Conservation (phyloP, 208 protist genomes). For the Leishmania arabica region DNA sequence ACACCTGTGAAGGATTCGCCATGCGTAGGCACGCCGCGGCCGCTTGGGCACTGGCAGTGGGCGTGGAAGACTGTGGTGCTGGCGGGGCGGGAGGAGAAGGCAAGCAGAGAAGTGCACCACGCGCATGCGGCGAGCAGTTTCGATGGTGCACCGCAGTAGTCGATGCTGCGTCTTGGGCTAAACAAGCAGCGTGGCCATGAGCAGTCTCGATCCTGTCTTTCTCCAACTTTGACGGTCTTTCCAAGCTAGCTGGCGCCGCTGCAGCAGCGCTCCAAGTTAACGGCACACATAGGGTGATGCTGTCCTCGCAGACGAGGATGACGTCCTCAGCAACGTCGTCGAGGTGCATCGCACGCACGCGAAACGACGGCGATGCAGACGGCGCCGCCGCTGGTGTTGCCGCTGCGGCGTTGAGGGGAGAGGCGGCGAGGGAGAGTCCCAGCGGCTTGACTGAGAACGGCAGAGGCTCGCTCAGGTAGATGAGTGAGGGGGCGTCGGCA, state of each 20-base stretch:
- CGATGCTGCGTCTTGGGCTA: not conserved
- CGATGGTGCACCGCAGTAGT: not conserved
- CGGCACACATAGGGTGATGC: slow-evolving; percentile 31
- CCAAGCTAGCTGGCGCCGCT: not conserved
- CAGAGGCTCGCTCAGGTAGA: slow-evolving; percentile 4
- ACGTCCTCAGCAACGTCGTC: slow-evolving; percentile 63
- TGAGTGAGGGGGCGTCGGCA: not conserved
- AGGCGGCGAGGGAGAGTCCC: not conserved
- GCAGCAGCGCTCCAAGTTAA: slow-evolving; percentile 1
- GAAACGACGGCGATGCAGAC: slow-evolving; percentile 16
- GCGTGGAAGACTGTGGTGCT: not conserved
- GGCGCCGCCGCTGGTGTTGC: not conserved
- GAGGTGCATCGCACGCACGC: slow-evolving; percentile 36
- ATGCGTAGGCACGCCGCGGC: slow-evolving; percentile 28
- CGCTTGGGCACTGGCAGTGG: not conserved
- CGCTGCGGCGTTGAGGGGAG: not conserved
- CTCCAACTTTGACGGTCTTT: not conserved
- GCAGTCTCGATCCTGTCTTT: not conserved
- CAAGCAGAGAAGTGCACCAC: not conserved
- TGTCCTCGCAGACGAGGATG: slow-evolving; percentile 46
- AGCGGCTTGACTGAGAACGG: slow-evolving; percentile 1
- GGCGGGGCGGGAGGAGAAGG: not conserved
- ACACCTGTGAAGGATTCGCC: slow-evolving; percentile 11
- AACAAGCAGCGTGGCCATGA: not conserved
- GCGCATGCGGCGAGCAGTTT: not conserved